Percentiles rank a stretch among this genome's conserved stretches.
Conservation (phyloP, 2,329 filamentous ascomycete species). For the Calonectria honghensis region DNA sequence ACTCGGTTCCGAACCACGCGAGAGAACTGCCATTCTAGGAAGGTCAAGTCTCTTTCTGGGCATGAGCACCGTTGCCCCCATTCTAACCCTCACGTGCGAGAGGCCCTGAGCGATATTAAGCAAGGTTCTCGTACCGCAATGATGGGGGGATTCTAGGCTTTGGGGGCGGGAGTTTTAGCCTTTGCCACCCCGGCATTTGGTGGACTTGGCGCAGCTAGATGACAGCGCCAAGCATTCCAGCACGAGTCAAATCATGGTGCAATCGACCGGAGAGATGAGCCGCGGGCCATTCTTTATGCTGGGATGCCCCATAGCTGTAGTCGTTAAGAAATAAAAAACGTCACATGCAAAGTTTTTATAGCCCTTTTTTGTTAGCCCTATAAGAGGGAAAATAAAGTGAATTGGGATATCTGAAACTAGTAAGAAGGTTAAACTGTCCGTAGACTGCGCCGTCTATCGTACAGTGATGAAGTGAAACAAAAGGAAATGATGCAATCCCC, state of each 20-base stretch:
- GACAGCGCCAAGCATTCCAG: conserved; percentile 4
- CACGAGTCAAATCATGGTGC: conserved; percentile 19
- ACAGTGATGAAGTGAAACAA: conserved; percentile 18
- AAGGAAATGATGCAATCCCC: background rate
- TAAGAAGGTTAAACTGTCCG: conserved; percentile 4
- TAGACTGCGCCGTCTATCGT: conserved; percentile 5
- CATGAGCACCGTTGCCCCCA: background rate
- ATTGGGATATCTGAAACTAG: conserved; percentile 22
- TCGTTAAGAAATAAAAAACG: background rate
- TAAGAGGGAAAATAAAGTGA: conserved; percentile 14
- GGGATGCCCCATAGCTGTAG: background rate
- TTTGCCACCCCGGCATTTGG: conserved; percentile 8
- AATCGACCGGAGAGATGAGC: background rate
- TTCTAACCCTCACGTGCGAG: background rate
- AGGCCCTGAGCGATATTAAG: conserved; percentile 9
- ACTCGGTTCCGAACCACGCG: background rate
- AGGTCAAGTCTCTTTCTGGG: background rate
- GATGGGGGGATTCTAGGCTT: conserved; percentile 20
- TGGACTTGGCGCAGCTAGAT: background rate
- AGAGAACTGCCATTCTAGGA: conserved; percentile 10
- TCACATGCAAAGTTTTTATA: background rate
- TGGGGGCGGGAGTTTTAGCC: conserved; percentile 18
- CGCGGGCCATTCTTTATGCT: background rate
- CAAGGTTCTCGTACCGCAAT: background rate
- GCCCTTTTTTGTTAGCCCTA: background rate